A percentile compares a stretch with the other conserved stretches of the same genome.
These are phyloP conservation scores for Immersiporthe knoxdaviesiana DNA, from an alignment of 2,329 filamentous ascomycete genomes.

Conservation along the genomic window DNA sequence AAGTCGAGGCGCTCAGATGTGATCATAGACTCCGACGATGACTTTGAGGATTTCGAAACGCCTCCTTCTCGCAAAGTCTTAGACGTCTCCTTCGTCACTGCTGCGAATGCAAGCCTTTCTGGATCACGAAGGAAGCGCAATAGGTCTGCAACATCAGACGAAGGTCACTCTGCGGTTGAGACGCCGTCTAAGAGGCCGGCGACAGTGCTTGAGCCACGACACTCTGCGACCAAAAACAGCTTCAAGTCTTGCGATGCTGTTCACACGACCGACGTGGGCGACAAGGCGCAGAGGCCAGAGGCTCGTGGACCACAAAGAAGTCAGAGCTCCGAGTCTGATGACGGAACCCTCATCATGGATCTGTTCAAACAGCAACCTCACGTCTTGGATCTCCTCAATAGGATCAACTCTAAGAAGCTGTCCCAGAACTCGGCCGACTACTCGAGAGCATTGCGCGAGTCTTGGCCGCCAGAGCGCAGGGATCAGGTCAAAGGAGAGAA, in stretches of 20 bases:
- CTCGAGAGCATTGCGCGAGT: slow-evolving; percentile 50
- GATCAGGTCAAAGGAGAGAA: slow-evolving; percentile 54
- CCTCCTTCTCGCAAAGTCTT: slow-evolving; percentile 43
- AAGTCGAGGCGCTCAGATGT: slow-evolving; percentile 37
- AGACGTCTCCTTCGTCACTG: slow-evolving; percentile 34
- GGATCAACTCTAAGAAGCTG: slow-evolving; percentile 46
- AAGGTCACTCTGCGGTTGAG: neutral
- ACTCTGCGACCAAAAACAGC: neutral
- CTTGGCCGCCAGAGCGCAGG: slow-evolving; percentile 50
- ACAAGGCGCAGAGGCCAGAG: slow-evolving; percentile 6
- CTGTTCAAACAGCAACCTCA: slow-evolving; percentile 42
- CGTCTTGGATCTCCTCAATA: slow-evolving; percentile 41
- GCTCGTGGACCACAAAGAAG: slow-evolving; percentile 25
- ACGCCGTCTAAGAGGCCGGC: slow-evolving; percentile 13
- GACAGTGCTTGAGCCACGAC: neutral
- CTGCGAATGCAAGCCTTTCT: slow-evolving; percentile 20
- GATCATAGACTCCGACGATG: slow-evolving; percentile 53
- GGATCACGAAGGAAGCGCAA: slow-evolving; percentile 14
- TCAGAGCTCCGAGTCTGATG: slow-evolving; percentile 36
- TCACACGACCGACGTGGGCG: slow-evolving; percentile 12
- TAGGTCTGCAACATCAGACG: neutral
- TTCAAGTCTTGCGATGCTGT: neutral
- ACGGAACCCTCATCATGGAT: slow-evolving; percentile 39
- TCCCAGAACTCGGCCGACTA: slow-evolving; percentile 54
- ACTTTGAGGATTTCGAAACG: slow-evolving; percentile 52